Evolutionary conservation across 306 rosid species (phyloP), one percentile per base, ranked within the genome.

Genomic region (Oemleria cerasiformis): DNA sequence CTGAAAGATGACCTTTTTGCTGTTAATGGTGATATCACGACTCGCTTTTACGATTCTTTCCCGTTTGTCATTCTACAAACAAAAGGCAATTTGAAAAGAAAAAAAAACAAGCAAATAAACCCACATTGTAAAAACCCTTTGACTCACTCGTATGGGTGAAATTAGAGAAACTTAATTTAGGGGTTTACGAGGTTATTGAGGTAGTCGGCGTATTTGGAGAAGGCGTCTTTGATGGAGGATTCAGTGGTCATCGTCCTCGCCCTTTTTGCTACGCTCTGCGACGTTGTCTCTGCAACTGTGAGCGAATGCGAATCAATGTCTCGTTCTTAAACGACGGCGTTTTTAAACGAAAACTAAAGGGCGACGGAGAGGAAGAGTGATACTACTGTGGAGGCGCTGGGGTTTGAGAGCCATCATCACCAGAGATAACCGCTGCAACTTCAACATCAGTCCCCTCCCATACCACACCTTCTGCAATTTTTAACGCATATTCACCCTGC

Each of bases 1-100:
- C 79, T 93, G 98, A 75, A 94, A 94, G 75, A 94, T 94, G 79
- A 94, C 98, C 56, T 94, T 94, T 84, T 94, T 94, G 87, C 98
- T 94, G 84, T 94, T 88, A 84, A 77, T 88, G 55, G 98, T 94
- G 71, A 94, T 68, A 53, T 94, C 96, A 50, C 98, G 98, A 57
- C 98, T 94, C 50, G 96, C 97, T 82, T 94, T 94, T 16, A 91
- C 96, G 59, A 91, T 85, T 79, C 95, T 84, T 82, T 94, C 98
- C 63, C 97, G 95, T 68, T 94, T 94, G 0, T 94, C 98, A 67
- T 94, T 94, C 98, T 94, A 53, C 39, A 14, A 53, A 7, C 15
- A 68, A 51, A 47, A 10, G 50, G 16, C 50, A 9, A 30, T 30
- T 30, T 25, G 30, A 30, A 30, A 30, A 30, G 36, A 2, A 30